Conservation (phyloP, 2,329 filamentous ascomycete genomes). For the Alternaria metachromatica region DNA sequence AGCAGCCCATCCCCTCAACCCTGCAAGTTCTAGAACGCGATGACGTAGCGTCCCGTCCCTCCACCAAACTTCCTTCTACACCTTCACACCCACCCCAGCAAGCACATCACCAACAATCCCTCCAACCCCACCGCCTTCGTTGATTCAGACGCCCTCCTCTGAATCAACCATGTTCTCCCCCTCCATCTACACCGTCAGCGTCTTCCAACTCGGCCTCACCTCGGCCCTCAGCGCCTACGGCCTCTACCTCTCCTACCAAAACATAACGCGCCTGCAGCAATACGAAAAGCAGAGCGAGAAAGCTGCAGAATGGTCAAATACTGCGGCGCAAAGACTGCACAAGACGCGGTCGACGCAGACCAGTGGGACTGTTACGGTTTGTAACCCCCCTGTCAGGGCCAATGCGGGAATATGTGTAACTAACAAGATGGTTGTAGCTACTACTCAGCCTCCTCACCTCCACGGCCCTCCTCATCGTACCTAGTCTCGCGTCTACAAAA, state of each 20-base stretch:
- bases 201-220: slow-evolving; percentile 25
- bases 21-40: neutral
- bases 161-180: neutral
- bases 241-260: slow-evolving; percentile 42
- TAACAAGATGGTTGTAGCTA: neutral
- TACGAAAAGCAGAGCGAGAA: slow-evolving; percentile 47
- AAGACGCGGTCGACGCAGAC: slow-evolving; percentile 48
- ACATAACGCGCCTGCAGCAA: slow-evolving; percentile 44
- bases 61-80: neutral
- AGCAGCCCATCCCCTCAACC: neutral
- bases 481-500: slow-evolving; percentile 4
- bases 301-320: slow-evolving; percentile 47
- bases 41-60: neutral
- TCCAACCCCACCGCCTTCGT: neutral
- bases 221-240: slow-evolving; percentile 37
- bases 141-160: neutral
- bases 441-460: slow-evolving; percentile 22
- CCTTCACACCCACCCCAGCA: neutral
- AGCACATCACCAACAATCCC: neutral
- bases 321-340: slow-evolving; percentile 38
- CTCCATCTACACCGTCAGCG: neutral
- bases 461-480: slow-evolving; percentile 23
- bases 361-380: slow-evolving; percentile 41
- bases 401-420: neutral
- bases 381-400: neutral